Conservation (phyloP, 225 moss, liverwort and hornwort genomes). For the Rhytidiadelphus loreus region DNA sequence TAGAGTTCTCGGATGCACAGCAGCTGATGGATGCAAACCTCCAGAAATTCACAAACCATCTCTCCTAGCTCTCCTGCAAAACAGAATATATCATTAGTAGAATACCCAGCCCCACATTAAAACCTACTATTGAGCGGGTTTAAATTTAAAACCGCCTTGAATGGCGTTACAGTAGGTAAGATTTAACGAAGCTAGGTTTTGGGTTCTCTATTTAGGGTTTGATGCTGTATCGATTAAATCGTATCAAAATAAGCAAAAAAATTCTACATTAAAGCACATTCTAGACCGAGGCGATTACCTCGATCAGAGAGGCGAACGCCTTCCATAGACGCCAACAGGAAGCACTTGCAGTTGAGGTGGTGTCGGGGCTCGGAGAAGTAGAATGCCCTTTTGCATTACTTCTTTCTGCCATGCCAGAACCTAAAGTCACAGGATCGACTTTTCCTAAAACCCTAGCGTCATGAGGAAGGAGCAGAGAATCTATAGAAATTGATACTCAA, state of each 20-base stretch:
- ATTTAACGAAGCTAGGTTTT: background rate
- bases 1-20: slow-evolving; percentile 69
- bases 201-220: background rate
- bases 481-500: background rate
- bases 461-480: background rate
- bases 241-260: background rate
- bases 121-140: background rate
- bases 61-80: slow-evolving; percentile 60
- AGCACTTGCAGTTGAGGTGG: background rate
- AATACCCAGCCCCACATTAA: background rate
- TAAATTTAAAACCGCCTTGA: background rate
- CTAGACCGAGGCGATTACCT: background rate
- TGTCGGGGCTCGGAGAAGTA: background rate
- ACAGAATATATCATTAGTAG: background rate
- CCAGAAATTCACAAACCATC: slow-evolving; percentile 85
- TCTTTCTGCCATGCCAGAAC: background rate
- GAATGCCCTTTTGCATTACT: background rate
- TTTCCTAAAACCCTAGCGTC: background rate
- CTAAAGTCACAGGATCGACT: background rate
- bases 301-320: slow-evolving; percentile 21
- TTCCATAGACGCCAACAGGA: slow-evolving; percentile 5
- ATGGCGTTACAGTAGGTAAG: background rate
- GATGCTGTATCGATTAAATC: background rate
- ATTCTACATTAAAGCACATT: background rate
- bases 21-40: slow-evolving; percentile 71